A percentile compares a stretch with the other conserved stretches of the same genome.
phyloP scores from a whole-genome alignment of 164 flowering plant species.

The Brasenia schreberi region DNA sequence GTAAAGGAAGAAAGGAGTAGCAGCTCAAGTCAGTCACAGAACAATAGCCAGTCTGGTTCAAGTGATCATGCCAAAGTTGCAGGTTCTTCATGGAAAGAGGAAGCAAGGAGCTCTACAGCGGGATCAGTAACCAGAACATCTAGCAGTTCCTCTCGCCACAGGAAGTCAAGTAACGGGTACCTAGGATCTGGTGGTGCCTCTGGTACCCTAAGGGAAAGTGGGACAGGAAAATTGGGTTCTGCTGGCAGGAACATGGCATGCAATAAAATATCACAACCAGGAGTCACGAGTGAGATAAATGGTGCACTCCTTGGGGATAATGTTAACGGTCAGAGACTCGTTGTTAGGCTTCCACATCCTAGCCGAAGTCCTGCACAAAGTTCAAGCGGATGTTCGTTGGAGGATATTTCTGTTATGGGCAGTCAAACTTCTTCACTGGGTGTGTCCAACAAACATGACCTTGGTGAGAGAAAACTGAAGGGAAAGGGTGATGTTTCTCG shows the following conservation, averaged over 20 bases:
- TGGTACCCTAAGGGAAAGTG: slow-evolving; percentile 39
- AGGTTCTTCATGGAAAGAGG: slow-evolving; percentile 46
- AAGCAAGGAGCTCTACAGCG: slow-evolving; percentile 59
- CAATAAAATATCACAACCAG: slow-evolving; percentile 45
- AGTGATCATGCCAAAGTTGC: slow-evolving; percentile 48
- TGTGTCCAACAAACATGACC: slow-evolving; percentile 41
- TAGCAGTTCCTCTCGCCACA: slow-evolving; percentile 36
- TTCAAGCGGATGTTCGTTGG: slow-evolving; percentile 30
- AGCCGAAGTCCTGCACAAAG: slow-evolving; percentile 37
- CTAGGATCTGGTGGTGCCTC: slow-evolving; percentile 24
- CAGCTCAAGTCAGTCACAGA: slow-evolving; percentile 83
- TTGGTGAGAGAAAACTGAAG: slow-evolving; percentile 28
- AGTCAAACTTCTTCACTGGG: slow-evolving; percentile 47
- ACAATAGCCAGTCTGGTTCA: slow-evolving; percentile 64
- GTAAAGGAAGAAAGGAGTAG: slow-evolving; percentile 44
- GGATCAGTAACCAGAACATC: slow-evolving; percentile 40
- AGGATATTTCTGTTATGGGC: slow-evolving; percentile 22
- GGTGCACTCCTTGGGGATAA: slow-evolving; percentile 33
- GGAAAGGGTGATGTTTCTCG: slow-evolving; percentile 34
- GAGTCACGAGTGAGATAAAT: slow-evolving; percentile 27
- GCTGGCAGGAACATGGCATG: slow-evolving; percentile 19
- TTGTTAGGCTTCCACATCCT: slow-evolving; percentile 67
- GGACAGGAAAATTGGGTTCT: slow-evolving; percentile 25
- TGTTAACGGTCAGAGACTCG: slow-evolving; percentile 49
- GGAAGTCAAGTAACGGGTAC: slow-evolving; percentile 49